Conservation (phyloP, 2,329 filamentous ascomycete species). For the Colletotrichum sp. region DNA sequence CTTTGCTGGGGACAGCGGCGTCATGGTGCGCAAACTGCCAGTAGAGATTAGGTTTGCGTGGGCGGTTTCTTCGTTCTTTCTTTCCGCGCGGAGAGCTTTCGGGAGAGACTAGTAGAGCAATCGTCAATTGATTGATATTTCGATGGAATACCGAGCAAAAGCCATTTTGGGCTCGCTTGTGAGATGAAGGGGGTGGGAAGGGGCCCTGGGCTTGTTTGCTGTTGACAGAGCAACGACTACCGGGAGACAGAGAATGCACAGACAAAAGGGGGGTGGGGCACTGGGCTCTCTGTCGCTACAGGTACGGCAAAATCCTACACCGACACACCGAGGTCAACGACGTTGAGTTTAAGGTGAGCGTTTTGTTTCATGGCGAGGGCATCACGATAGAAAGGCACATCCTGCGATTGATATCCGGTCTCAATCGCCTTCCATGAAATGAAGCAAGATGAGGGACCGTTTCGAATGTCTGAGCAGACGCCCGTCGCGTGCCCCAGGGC, state of each 20-base stretch:
- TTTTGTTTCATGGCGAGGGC: neutral
- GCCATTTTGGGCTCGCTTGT: slow-evolving; percentile 21
- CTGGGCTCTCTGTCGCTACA: slow-evolving; percentile 5
- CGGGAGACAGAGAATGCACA: neutral
- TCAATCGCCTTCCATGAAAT: neutral
- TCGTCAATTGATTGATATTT: slow-evolving; percentile 20
- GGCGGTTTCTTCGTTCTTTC: neutral
- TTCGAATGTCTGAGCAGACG: neutral
- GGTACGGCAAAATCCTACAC: slow-evolving; percentile 10
- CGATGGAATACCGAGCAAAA: slow-evolving; percentile 5
- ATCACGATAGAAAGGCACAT: neutral
- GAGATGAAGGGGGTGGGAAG: slow-evolving; percentile 22
- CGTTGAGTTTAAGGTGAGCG: neutral
- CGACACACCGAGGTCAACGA: slow-evolving; percentile 5
- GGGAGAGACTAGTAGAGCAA: neutral
- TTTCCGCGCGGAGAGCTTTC: neutral
- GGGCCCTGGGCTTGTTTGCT: slow-evolving; percentile 19
- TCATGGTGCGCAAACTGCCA: slow-evolving; percentile 32
- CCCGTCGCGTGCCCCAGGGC: neutral
- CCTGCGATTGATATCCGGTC: neutral
- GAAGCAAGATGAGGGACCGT: neutral
- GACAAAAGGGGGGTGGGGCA: slow-evolving; percentile 19
- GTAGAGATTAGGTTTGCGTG: neutral
- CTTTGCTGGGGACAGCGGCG: slow-evolving; percentile 44
- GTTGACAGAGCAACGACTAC: slow-evolving; percentile 21